Percentiles rank a stretch among this genome's conserved stretches.
phyloP scores from a whole-genome alignment of 129 eudicot genomes.

The Solidago caesia region DNA sequence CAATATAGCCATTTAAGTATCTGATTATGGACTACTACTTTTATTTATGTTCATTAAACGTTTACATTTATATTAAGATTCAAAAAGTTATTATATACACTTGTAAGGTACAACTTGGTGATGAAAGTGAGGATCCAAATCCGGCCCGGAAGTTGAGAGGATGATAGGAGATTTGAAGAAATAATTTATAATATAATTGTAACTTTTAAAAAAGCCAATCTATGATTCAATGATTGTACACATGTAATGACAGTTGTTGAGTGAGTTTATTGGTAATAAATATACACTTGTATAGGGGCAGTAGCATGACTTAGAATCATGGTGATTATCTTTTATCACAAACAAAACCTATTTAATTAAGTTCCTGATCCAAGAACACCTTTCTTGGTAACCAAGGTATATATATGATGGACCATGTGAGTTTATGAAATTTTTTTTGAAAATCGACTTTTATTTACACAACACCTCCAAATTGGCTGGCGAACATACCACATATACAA shows the following conservation, averaged over 20 bases:
- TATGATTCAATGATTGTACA: conserved; percentile 25
- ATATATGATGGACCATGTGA: conserved; percentile 7
- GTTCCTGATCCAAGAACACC: conserved; percentile 24
- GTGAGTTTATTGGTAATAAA: conserved; percentile 15
- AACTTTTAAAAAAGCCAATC: conserved; percentile 18
- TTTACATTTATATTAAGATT: too few species aligned
- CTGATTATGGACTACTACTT: too few species aligned
- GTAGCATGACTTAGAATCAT: conserved; percentile 20
- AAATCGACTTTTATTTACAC: neutral
- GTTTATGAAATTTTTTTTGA: neutral
- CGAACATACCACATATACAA: too few species aligned
- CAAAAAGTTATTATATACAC: too few species aligned
- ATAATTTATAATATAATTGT: neutral
- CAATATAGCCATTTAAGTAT: too few species aligned
- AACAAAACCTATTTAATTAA: conserved; percentile 21
- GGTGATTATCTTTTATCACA: conserved; percentile 8
- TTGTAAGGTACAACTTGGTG: conserved; percentile 7
- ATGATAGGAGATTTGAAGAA: neutral
- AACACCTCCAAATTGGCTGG: too few species aligned
- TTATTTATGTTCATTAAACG: too few species aligned
- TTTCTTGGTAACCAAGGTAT: conserved; percentile 20
- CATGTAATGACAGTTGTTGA: conserved; percentile 35
- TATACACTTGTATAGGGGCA: neutral
- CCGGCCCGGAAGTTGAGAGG: neutral
- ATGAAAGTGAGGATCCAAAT: neutral